Conservation (phyloP, 2,329 filamentous ascomycete genomes). For the Simplicillium sp. region DNA sequence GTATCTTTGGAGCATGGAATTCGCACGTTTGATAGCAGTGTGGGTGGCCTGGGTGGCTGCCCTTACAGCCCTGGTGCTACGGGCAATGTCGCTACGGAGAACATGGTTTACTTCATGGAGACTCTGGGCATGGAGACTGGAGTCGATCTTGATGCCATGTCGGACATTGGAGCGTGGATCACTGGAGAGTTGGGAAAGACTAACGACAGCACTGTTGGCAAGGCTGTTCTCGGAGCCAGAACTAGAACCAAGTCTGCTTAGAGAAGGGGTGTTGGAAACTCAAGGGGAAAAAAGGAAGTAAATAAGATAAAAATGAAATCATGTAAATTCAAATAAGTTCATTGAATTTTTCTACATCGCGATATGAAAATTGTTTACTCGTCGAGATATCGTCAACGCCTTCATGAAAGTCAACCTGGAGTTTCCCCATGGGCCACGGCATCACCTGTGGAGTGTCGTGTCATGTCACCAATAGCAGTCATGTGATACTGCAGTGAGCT, state of each 20-base stretch:
- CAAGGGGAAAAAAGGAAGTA: no score
- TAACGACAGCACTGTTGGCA: slow-evolving; percentile 60
- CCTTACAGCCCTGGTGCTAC: slow-evolving; percentile 80
- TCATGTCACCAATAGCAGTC: slow-evolving; percentile 13
- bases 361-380: no score
- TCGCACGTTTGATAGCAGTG: slow-evolving; percentile 68
- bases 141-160: slow-evolving; percentile 56
- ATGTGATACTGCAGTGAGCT: slow-evolving; percentile 21
- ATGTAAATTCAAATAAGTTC: no score
- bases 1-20: slow-evolving; percentile 71
- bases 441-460: neutral
- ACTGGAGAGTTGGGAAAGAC: slow-evolving; percentile 50
- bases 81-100: slow-evolving; percentile 78
- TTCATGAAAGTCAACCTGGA: no score
- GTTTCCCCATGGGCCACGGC: no score
- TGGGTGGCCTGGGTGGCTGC: slow-evolving; percentile 74
- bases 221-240: slow-evolving; percentile 47
- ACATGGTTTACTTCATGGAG: slow-evolving; percentile 70
- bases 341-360: no score
- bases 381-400: no score
- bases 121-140: slow-evolving; percentile 67
- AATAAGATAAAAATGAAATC: no score
- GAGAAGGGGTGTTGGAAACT: no score
- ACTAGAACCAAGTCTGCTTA: slow-evolving; percentile 10
- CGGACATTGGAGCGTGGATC: slow-evolving; percentile 66